Evolutionary conservation across 805 yeast species (phyloP).

Genomic region (Nakazawaea ernobii): DNA sequence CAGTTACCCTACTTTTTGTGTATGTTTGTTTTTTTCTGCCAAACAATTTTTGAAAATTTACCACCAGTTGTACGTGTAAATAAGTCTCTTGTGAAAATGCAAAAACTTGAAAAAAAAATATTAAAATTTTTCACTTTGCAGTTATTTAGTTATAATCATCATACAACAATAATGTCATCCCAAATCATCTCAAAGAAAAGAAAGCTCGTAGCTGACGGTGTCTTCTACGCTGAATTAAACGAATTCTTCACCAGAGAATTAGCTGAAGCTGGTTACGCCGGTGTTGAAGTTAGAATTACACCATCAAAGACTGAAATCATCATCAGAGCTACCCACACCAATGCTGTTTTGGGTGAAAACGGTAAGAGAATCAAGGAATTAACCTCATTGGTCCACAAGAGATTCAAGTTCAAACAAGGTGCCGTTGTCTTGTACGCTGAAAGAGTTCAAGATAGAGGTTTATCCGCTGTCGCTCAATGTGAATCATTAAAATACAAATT

Average conservation of each 20-base stretch:
- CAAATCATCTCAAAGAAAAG: slow-evolving; percentile 86
- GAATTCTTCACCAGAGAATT: slow-evolving; percentile 99
- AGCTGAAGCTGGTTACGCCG: slow-evolving; percentile 99
- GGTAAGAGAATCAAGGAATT: slow-evolving; percentile 99
- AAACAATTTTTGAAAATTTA: not conserved
- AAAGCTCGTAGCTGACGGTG: slow-evolving; percentile 99
- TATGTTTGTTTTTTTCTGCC: not conserved
- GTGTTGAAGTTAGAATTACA: slow-evolving; percentile 98
- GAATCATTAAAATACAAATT: slow-evolving; percentile 98
- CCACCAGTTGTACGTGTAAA: not conserved
- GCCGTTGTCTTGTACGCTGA: slow-evolving; percentile 94
- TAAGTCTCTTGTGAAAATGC: not conserved
- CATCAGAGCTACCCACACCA: slow-evolving; percentile 98
- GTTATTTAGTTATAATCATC: no score
- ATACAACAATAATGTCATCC: slow-evolving; percentile 3
- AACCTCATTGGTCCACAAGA: slow-evolving; percentile 95
- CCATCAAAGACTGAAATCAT: slow-evolving; percentile 97
- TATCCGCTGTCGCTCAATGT: slow-evolving; percentile 99
- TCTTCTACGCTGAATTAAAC: slow-evolving; percentile 99
- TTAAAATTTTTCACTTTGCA: no score
- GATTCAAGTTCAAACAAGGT: slow-evolving; percentile 95
- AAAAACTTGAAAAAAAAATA: not conserved
- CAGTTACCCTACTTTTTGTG: not conserved
- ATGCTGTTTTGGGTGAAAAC: slow-evolving; percentile 97
- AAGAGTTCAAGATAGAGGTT: slow-evolving; percentile 99